Percentiles rank a stretch among this genome's conserved stretches.
Evolutionary conservation across 2,329 filamentous ascomycete genomes (phyloP).

Genomic region (Periglandula ipomoeae): DNA sequence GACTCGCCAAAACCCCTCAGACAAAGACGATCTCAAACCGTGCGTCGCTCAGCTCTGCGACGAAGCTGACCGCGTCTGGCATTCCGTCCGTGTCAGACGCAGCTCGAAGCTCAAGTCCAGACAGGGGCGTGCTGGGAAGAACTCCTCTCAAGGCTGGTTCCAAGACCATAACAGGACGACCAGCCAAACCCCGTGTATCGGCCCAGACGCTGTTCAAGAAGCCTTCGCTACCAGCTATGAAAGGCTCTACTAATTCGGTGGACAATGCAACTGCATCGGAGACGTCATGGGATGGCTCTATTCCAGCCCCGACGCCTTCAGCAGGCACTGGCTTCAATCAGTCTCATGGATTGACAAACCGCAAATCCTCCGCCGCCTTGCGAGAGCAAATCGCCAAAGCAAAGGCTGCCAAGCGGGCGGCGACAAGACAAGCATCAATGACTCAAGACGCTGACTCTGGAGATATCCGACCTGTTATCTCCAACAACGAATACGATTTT

Average conservation of each 20-base stretch:
- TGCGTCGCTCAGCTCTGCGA: conserved; percentile 12
- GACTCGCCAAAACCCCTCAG: conserved; percentile 15
- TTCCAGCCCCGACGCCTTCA: conserved; percentile 14
- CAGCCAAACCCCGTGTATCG: conserved; percentile 42
- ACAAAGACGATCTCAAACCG: conserved; percentile 16
- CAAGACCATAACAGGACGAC: conserved; percentile 36
- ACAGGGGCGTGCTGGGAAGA: conserved; percentile 20
- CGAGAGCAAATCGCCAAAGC: conserved; percentile 90
- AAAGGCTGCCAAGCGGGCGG: conserved; percentile 66
- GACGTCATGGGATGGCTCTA: conserved; percentile 21
- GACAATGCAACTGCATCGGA: conserved; percentile 5
- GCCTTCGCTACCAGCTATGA: conserved; percentile 36
- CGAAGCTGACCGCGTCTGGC: conserved; percentile 18
- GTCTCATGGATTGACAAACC: conserved; percentile 18
- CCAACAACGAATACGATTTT: conserved; percentile 37
- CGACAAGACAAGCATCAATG: conserved; percentile 25
- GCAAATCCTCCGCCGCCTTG: conserved; percentile 69
- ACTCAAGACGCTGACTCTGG: conserved; percentile 5
- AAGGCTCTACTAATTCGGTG: conserved; percentile 11
- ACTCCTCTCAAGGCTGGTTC: conserved; percentile 31
- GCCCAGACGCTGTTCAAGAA: conserved; percentile 46
- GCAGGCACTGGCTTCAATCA: conserved; percentile 11
- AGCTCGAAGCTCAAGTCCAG: conserved; percentile 29
- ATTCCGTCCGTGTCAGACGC: conserved; percentile 13
- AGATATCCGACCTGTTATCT: conserved; percentile 30